Evolutionary conservation across 805 yeast species (phyloP), one percentile per base, ranked within the genome.

Genomic region (Kockiozyma suomiensis): DNA sequence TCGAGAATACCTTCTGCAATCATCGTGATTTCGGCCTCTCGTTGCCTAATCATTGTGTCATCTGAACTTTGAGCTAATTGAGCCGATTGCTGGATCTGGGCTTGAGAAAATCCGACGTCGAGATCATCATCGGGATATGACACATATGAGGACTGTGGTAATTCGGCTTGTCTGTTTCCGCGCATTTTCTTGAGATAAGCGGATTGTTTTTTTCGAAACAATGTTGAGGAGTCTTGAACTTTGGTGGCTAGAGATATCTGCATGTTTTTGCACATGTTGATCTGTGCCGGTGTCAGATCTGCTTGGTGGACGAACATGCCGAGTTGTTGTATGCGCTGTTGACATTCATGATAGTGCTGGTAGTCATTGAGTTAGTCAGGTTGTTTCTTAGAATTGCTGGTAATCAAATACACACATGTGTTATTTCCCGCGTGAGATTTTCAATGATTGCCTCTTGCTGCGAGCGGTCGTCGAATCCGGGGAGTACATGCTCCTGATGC

Each of bases 1-100:
- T 94, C 99, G 42, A 93, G 77, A 47, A 94, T 96, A 53, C 97
- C 97, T 78, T 89, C 90, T 3, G 99, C 98, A 55, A 94, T 81
- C 66, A 87, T 88, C 33, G 88, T 87, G 54, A 94, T 94, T 70
- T 93, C 99, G 54, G 85, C 82, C 70, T 94, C 99, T 55, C 99
- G 79, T 67, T 88, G 90, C 56, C 83, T 81, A 38, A 88, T 73
- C 55, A 75, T 73, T 26, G 74, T 73, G 59, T 78, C 81, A 40
- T 77, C 74, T 4, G 79, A 68, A 15, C 68, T 40, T 26, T 55
- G 59, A 13, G 55, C 61, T 35, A 59, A 42, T 30, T 43, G 49
- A 2, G 61, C 59, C 7, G 67, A 61, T 33, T 68, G 65, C 43
- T 71, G 73, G 40, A 73, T 75, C 43, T 74, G 70, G 2, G 70